Evolutionary conservation across 2,329 filamentous ascomycete species (phyloP).

Genomic region (Westerdykella ornata): DNA sequence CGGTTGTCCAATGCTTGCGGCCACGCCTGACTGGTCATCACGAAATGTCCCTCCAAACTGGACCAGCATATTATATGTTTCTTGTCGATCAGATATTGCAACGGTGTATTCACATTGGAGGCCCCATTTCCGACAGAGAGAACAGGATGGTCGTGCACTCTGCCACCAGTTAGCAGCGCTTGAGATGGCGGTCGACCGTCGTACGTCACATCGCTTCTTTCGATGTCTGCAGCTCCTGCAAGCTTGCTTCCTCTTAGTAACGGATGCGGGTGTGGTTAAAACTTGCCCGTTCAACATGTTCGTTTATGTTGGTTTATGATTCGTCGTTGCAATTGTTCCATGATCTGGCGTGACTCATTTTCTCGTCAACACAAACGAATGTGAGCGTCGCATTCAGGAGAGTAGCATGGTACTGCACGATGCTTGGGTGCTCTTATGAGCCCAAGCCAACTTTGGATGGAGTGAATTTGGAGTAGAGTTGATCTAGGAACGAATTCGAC

Average conservation of each 20-base stretch:
- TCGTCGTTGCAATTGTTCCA: too few species aligned
- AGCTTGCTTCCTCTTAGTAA: slow-evolving; percentile 30
- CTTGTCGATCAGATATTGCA: not conserved
- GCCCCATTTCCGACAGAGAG: slow-evolving; percentile 20
- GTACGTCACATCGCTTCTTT: slow-evolving; percentile 31
- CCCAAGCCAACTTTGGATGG: too few species aligned
- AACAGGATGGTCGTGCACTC: slow-evolving; percentile 21
- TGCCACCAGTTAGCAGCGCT: slow-evolving; percentile 5
- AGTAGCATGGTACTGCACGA: too few species aligned
- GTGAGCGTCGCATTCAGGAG: too few species aligned
- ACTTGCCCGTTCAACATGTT: slow-evolving; percentile 7
- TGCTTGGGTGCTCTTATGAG: too few species aligned
- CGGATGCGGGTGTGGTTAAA: slow-evolving; percentile 19
- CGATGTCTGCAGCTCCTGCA: slow-evolving; percentile 28
- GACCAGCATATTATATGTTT: not conserved
- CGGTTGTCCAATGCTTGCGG: not conserved
- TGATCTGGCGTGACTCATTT: too few species aligned
- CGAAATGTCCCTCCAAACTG: not conserved
- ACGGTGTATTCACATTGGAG: slow-evolving; percentile 19
- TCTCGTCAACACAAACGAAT: too few species aligned
- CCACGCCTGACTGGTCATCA: slow-evolving; percentile 2
- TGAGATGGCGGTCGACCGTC: not conserved
- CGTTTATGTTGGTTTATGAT: too few species aligned
- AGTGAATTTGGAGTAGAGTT: too few species aligned
- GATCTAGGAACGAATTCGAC: too few species aligned